Conservation (phyloP, 2,329 filamentous ascomycete genomes). For the Ophiostoma montium region DNA sequence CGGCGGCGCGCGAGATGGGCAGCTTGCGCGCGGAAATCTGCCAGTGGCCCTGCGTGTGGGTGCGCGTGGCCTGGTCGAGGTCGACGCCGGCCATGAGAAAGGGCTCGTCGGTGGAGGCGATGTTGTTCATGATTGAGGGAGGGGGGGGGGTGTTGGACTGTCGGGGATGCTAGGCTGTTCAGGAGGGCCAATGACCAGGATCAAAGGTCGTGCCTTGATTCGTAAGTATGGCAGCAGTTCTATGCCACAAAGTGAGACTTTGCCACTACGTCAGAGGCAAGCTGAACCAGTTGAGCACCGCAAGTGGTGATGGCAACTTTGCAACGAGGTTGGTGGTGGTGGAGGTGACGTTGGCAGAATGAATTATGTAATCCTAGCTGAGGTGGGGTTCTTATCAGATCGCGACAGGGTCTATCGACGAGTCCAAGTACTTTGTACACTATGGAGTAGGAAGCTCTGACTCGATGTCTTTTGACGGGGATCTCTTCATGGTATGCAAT, state of each 20-base stretch:
- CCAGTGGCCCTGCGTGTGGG: constrained; percentile 48
- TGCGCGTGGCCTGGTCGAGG: not conserved
- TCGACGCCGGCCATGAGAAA: not conserved
- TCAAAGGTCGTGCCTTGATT: too few relatives aligned
- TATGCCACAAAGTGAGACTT: too few relatives aligned
- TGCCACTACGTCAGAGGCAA: too few relatives aligned
- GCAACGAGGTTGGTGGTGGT: not conserved
- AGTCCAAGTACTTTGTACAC: too few relatives aligned
- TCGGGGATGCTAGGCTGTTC: not conserved
- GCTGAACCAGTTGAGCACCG: not conserved
- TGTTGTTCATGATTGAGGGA: not conserved
- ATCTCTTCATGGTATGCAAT: too few relatives aligned
- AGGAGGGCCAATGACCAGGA: too few relatives aligned
- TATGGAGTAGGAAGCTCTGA: too few relatives aligned
- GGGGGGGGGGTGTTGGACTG: not conserved
- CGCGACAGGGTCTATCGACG: too few relatives aligned
- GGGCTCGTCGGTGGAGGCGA: not conserved
- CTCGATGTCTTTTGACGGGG: too few relatives aligned
- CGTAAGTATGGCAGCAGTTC: too few relatives aligned
- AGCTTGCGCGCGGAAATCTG: constrained; percentile 73
- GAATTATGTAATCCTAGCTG: not conserved
- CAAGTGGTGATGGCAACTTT: not conserved
- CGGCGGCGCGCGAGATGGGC: constrained; percentile 82
- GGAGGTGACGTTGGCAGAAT: not conserved
- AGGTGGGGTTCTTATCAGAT: not conserved